Conservation (phyloP, 495 filamentous ascomycete species). For the Astrothelium subdiscretum region DNA sequence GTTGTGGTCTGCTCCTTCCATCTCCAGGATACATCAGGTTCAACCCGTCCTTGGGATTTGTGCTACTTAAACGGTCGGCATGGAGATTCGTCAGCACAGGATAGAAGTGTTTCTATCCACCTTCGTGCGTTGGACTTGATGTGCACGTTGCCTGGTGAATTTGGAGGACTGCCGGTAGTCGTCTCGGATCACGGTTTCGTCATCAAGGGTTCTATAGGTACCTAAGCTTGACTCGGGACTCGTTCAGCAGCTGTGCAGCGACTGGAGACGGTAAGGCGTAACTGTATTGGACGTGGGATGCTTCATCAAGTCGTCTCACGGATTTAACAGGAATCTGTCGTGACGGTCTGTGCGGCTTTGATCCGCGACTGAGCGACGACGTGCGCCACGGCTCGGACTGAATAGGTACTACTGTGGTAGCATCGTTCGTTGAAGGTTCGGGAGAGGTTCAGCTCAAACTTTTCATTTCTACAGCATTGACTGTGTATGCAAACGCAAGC, state of each 20-base stretch:
- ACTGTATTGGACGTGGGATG: neutral
- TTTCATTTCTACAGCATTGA: neutral
- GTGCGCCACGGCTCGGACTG: no score
- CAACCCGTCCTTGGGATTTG: neutral
- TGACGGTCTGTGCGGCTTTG: neutral
- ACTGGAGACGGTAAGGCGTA: neutral
- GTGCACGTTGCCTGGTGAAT: neutral
- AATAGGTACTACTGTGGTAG: no score
- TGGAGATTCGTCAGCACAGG: neutral
- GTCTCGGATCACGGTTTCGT: neutral
- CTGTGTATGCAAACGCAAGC: neutral
- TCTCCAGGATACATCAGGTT: neutral
- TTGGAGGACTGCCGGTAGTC: neutral
- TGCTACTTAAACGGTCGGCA: neutral
- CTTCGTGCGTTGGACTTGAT: neutral
- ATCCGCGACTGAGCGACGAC: neutral
- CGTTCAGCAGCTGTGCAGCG: neutral
- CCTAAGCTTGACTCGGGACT: neutral
- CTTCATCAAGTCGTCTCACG: neutral
- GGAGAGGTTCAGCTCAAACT: neutral
- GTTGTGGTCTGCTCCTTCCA: constrained; percentile 3
- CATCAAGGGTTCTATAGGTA: neutral
- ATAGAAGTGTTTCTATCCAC: neutral
- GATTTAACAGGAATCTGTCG: neutral
- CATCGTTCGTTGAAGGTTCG: neutral